phyloP scores from a whole-genome alignment of 768 basidiomycete species.

The Phaffia australis region DNA sequence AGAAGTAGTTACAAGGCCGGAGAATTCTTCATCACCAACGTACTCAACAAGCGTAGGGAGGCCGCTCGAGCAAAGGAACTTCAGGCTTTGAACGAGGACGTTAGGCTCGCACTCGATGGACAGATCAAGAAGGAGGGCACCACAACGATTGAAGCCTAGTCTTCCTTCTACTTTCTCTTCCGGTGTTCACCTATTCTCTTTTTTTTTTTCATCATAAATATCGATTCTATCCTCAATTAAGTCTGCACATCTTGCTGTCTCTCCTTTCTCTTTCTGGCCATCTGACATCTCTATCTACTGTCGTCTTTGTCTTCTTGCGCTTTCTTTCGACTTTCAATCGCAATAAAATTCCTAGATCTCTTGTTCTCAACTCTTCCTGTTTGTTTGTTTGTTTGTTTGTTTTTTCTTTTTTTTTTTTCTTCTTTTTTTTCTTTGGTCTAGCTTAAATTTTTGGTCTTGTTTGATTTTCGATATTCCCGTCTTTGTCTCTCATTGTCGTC shows the following conservation, averaged over 20 bases:
- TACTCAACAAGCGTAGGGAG: slow-evolving; percentile 39
- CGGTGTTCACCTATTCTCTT: background rate
- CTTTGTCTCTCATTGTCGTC: too few relatives aligned
- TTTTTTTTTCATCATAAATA: background rate
- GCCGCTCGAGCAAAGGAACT: slow-evolving; percentile 23
- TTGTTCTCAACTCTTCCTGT: background rate
- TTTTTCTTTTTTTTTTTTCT: background rate
- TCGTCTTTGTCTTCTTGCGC: background rate
- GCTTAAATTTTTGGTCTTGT: too few relatives aligned
- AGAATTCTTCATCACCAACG: slow-evolving; percentile 88
- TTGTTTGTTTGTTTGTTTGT: background rate
- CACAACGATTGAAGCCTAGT: background rate
- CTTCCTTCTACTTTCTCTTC: background rate
- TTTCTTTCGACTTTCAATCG: background rate
- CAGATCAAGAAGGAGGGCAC: background rate
- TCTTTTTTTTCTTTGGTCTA: background rate
- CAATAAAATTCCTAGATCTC: background rate
- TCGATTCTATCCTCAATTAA: too few relatives aligned
- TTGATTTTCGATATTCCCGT: too few relatives aligned
- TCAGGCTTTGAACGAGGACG: background rate
- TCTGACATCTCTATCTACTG: background rate
- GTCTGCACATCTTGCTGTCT: background rate
- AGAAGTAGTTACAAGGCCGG: slow-evolving; percentile 99
- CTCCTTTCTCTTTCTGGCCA: background rate
- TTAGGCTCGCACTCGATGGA: background rate